Base-by-base conservation (phyloP, 1,139 yeast species). In the Hemisphaericaspora subhashii region DNA sequence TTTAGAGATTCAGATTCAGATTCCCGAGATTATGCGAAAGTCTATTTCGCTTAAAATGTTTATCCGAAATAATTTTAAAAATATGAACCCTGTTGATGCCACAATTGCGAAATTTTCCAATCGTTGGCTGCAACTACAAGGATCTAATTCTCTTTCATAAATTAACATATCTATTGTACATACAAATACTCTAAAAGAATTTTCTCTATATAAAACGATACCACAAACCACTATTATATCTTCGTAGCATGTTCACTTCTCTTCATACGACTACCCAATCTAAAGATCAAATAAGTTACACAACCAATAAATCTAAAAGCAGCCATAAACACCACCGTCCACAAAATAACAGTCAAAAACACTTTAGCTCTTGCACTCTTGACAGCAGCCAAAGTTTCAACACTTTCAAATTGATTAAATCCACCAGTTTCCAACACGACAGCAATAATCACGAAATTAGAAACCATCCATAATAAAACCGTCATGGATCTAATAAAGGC, bases 241-340 rank as follows among this genome's bases (percentile, higher is more conserved):
- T 43, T 47, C 5, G 51, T 47, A n/a, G 51, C 50, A 34, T 47
- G 52, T 28, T 49, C 52, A 16, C 58, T 53, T 10, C 47, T 49
- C 37, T 45, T 60, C 51, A 62, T 60, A 27, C 46, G 49, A 22
- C 55, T 48, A 18, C 53, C 46, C 40, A 62, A 51, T 50, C 76
- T 60, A 45, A 61, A 66, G 2, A 75, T 47, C 63, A 85, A 72
- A 55, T 85, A 86, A 29, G 74, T 55, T 7, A 72, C 51, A 50
- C 90, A 82, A 2, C 95, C 95, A 32, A 81, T 50, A 46, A 86
- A 77, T 45, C 95, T 66, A 60, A 86, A 77, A 5, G 82, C 67
- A 1, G 95, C 94, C 76, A 86, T 73, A 37, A 83, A 74, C 1
- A 95, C 95, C 34, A 86, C 94, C 41, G 84, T 66, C 92, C 95